A percentile compares a stretch with the other conserved stretches of the same genome.
Conservation (phyloP, 2,329 filamentous ascomycete genomes). For the Fusarium sp. region DNA sequence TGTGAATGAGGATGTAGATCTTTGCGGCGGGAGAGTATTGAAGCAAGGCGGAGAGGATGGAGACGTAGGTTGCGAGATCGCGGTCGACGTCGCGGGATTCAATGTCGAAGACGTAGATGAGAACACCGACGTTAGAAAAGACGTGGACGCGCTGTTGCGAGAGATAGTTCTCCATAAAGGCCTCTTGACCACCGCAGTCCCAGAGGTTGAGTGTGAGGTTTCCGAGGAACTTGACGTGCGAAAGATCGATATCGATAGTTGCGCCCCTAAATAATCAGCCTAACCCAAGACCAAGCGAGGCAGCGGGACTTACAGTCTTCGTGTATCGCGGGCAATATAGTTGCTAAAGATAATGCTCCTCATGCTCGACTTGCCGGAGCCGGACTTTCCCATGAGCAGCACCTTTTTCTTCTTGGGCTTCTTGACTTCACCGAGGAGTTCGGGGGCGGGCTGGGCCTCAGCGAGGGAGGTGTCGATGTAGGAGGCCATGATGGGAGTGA, state of each 20-base stretch:
- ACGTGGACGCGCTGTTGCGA: constrained; percentile 95
- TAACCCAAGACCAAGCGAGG: background rate
- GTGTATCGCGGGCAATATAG: constrained; percentile 95
- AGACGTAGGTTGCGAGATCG: constrained; percentile 90
- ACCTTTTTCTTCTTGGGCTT: constrained; percentile 89
- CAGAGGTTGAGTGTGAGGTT: constrained; percentile 97
- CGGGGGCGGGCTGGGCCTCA: constrained; percentile 45
- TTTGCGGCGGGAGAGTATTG: constrained; percentile 85
- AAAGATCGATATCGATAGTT: constrained; percentile 98
- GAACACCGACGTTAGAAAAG: constrained; percentile 93
- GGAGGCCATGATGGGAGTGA: constrained; percentile 44
- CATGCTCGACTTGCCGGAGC: constrained; percentile 98
- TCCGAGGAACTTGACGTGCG: constrained; percentile 98
- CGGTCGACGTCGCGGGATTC: constrained; percentile 94
- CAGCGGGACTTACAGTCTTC: constrained; percentile 70
- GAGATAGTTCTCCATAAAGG: constrained; percentile 98
- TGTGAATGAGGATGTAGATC: constrained; percentile 96
- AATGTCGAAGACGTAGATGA: constrained; percentile 99
- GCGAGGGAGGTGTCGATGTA: constrained; percentile 48
- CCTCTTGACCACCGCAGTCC: constrained; percentile 99
- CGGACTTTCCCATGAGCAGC: constrained; percentile 92
- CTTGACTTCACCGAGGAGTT: constrained; percentile 63
- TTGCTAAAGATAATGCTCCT: constrained; percentile 99
- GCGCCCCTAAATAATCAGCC: constrained; percentile 68
- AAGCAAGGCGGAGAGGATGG: constrained; percentile 86